Evolutionary conservation across 2,329 filamentous ascomycete species (phyloP).

Genomic region (Colletotrichum sp.): DNA sequence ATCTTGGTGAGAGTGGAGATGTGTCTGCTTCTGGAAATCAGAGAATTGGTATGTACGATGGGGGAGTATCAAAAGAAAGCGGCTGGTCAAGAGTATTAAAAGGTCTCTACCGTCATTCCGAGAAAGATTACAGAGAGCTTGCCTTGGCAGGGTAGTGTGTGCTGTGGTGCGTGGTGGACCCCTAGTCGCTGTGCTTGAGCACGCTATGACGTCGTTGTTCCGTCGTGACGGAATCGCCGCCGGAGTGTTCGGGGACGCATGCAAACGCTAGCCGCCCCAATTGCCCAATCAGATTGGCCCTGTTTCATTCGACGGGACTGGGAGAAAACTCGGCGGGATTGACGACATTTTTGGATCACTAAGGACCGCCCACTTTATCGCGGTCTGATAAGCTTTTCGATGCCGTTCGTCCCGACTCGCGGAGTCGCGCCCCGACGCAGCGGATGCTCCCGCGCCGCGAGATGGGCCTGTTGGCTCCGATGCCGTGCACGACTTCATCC

Average conservation of each 20-base stretch:
- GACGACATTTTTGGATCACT: neutral
- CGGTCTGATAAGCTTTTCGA: neutral
- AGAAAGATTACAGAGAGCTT: neutral
- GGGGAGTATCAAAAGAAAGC: neutral
- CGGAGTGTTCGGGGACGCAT: neutral
- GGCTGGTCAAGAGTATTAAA: neutral
- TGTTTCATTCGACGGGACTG: neutral
- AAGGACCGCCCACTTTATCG: neutral
- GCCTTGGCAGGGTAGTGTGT: conserved; percentile 3
- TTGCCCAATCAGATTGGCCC: neutral
- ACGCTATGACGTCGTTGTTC: conserved; percentile 10
- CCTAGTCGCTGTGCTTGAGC: conserved; percentile 1
- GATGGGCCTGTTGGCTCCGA: neutral
- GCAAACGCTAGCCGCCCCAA: neutral
- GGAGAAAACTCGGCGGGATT: neutral
- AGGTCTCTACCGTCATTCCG: neutral
- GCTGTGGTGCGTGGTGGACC: neutral
- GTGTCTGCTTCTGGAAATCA: neutral
- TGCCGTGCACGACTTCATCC: neutral
- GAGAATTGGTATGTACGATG: neutral
- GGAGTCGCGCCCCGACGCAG: neutral
- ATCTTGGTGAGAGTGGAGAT: conserved; percentile 18
- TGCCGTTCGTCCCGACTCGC: conserved; percentile 13
- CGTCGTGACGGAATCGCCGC: conserved; percentile 10
- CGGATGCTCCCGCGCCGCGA: conserved; percentile 8